Evolutionary conservation across 768 basidiomycete genomes (phyloP), one percentile per base, ranked within the genome.

Genomic region (Calocera cornea): DNA sequence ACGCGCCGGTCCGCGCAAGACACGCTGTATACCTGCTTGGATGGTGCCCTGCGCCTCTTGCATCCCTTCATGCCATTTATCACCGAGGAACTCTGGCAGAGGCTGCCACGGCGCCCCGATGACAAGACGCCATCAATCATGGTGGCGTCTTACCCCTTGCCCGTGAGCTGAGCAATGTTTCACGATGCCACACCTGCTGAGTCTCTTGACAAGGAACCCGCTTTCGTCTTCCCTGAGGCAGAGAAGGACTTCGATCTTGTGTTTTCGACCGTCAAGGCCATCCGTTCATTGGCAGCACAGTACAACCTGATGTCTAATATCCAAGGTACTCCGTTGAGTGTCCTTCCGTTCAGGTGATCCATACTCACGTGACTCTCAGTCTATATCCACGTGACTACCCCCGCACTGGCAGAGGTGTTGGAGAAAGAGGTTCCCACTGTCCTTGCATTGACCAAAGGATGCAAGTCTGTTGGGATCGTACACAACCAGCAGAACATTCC

Each of bases 11-110:
- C 95, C 12, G 90, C 95, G 2, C 95, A 97, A 74, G 92, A 98
- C 78, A 98, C 95, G 0, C 79, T 99, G 40, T 97, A 97, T 77
- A 95, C 89, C 7, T 95, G 93, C 75, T 83, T 99, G 41, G 97
- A 99, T 72, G 78, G 87, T 69, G 97, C 95, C 11, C 81, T 99
- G 65, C 86, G 88, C 22, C 81, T 99, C 1, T 81, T 98, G 0
- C 97, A 98, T 76, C 97, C 97, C 0, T 94, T 98, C 80, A 99
- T 98, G 97, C 97, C 97, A 0, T 99, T 90, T 77, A 91, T 99
- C 34, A 97, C 97, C 2, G 97, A 99, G 78, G 97, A 98, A 76
- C 80, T 99, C 12, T 99, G 97, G 97, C 97, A 99, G 76, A 86
- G 97, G 33, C 80, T 99, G 1, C 94, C 95, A 0, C 82, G 95